Evolutionary conservation across 345 rosid genomes (phyloP).

Genomic region (Lagerstroemia speciosa): DNA sequence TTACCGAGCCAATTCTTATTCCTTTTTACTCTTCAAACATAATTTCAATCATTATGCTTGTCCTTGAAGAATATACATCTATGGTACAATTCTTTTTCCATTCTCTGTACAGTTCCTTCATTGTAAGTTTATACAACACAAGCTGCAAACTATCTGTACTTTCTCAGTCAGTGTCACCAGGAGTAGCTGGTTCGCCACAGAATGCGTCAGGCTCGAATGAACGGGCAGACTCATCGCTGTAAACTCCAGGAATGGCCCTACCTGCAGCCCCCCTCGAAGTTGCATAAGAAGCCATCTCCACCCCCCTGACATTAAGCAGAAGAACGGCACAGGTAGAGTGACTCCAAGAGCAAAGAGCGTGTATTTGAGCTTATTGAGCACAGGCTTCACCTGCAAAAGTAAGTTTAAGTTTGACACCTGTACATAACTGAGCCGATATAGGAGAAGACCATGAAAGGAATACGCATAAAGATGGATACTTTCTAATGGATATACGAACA

Average conservation of each 20-base stretch:
- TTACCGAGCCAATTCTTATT: no score
- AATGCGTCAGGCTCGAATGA: slow-evolving; percentile 83
- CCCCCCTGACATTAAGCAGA: not conserved
- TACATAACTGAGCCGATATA: not conserved
- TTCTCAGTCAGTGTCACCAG: slow-evolving; percentile 1
- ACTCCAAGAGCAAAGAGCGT: slow-evolving; percentile 66
- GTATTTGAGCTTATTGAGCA: slow-evolving; percentile 66
- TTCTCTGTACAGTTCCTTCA: not conserved
- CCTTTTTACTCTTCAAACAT: not conserved
- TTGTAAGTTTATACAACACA: not conserved
- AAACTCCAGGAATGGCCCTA: slow-evolving; percentile 64
- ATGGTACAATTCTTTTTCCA: no score
- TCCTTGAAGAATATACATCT: not conserved
- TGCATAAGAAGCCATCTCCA: slow-evolving; percentile 10
- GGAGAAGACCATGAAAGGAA: not conserved
- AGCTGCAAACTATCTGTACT: not conserved
- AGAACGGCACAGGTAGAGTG: slow-evolving; percentile 42
- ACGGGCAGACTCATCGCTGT: slow-evolving; percentile 70
- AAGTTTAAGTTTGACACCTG: not conserved
- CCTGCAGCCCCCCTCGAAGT: slow-evolving; percentile 23
- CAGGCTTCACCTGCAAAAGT: slow-evolving; percentile 63
- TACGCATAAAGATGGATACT: not conserved
- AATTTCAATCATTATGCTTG: not conserved
- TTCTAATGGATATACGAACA: not conserved
- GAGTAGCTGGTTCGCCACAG: slow-evolving; percentile 54